A percentile compares a stretch with the other conserved stretches of the same genome.
Conservation (phyloP, 75 land plant genomes). For the Picea sitchensis region DNA sequence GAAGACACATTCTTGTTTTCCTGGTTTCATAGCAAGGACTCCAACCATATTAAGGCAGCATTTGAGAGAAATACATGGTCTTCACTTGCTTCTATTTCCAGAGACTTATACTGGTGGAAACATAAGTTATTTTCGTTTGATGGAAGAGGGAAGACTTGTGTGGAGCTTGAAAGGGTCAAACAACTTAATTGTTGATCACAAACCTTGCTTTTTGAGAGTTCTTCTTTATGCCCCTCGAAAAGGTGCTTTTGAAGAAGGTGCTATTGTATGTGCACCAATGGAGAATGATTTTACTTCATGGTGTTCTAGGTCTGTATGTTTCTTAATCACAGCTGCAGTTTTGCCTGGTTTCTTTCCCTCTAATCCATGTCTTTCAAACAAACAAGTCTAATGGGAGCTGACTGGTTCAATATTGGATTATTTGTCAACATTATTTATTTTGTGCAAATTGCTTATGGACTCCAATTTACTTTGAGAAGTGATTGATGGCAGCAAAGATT, state of each 20-base stretch:
- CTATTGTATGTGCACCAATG: slow-evolving; percentile 66
- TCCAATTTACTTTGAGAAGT: neutral
- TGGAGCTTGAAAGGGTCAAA: slow-evolving; percentile 8
- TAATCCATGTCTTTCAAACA: neutral
- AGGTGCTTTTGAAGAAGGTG: slow-evolving; percentile 83
- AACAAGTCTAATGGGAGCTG: neutral
- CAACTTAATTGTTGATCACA: neutral
- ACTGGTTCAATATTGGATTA: neutral
- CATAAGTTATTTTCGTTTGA: slow-evolving; percentile 5
- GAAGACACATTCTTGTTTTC: neutral
- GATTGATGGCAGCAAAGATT: neutral
- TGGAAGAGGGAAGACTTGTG: slow-evolving; percentile 9
- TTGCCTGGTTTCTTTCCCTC: neutral
- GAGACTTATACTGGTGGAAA: slow-evolving; percentile 4
- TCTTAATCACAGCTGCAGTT: neutral
- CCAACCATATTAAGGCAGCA: slow-evolving; percentile 18
- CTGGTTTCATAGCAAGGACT: slow-evolving; percentile 45
- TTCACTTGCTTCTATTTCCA: slow-evolving; percentile 42
- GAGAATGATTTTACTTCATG: slow-evolving; percentile 38
- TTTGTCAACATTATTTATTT: neutral
- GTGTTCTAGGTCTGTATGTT: slow-evolving; percentile 31
- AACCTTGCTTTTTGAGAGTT: slow-evolving; percentile 57
- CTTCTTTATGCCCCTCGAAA: slow-evolving; percentile 57
- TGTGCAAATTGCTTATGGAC: neutral
- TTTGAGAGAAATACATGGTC: slow-evolving; percentile 25